Percentiles rank a stretch among this genome's conserved stretches.
phyloP scores from a whole-genome alignment of 2,329 filamentous ascomycete species.

The Ampelomyces quisqualis region DNA sequence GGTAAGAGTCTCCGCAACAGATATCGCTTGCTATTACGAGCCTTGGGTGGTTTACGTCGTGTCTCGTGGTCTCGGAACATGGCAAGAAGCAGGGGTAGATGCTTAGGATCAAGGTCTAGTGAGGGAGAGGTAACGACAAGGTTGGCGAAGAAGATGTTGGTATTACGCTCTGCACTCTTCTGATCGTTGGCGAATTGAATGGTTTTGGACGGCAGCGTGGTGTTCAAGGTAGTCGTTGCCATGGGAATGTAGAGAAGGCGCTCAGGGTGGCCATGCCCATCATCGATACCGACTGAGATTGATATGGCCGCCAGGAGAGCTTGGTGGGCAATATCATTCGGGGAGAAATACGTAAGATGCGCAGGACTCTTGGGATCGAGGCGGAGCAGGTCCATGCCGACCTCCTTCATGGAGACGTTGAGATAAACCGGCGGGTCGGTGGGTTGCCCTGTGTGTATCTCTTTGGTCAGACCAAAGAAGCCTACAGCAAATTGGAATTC shows the following conservation, averaged over 20 bases:
- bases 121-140: constrained; percentile 95
- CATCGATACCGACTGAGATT: constrained; percentile 86
- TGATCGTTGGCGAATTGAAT: constrained; percentile 72
- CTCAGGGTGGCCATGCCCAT: constrained; percentile 82
- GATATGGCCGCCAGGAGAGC: constrained; percentile 89
- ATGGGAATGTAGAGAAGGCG: constrained; percentile 92
- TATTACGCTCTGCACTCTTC: constrained; percentile 81
- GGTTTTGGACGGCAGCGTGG: constrained; percentile 91
- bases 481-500: constrained; percentile 95
- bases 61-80: constrained; percentile 60
- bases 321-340: constrained; percentile 90
- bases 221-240: constrained; percentile 93
- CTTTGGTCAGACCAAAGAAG: constrained; percentile 83
- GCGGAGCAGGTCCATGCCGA: constrained; percentile 88
- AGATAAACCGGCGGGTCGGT: constrained; percentile 72
- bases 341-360: constrained; percentile 97
- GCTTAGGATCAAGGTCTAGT: constrained; percentile 86
- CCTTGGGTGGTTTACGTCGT: constrained; percentile 25
- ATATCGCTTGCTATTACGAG: constrained; percentile 50
- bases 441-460: constrained; percentile 67
- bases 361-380: constrained; percentile 90
- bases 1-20: constrained; percentile 88
- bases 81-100: constrained; percentile 80
- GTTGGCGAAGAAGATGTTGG: constrained; percentile 95
- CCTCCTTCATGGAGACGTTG: constrained; percentile 92